Evolutionary conservation across 2,329 filamentous ascomycete species (phyloP).

Genomic region (Pestalotiopsis sp.): DNA sequence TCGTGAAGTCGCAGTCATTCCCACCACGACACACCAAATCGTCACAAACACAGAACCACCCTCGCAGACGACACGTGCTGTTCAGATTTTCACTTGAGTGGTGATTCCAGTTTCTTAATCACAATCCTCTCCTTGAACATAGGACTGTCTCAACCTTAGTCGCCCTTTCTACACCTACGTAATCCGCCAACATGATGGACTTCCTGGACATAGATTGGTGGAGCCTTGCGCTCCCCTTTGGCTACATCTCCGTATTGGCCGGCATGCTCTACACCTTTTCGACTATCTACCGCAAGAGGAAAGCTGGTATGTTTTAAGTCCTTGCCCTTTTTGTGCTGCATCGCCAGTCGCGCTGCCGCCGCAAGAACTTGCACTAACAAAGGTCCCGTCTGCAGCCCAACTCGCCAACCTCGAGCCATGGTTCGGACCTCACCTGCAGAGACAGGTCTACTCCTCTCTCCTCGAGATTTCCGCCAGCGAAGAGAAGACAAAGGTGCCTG

Average conservation of each 20-base stretch:
- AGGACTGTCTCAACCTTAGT: constrained; percentile 1
- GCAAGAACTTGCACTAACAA: constrained; percentile 17
- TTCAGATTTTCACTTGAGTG: neutral
- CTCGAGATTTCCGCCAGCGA: constrained; percentile 72
- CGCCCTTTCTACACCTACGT: neutral
- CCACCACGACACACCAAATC: neutral
- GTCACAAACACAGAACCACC: neutral
- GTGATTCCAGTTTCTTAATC: constrained; percentile 10
- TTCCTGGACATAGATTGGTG: constrained; percentile 68
- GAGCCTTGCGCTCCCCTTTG: constrained; percentile 82
- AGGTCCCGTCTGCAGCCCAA: constrained; percentile 56
- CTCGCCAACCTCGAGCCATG: constrained; percentile 88
- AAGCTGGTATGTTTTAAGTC: constrained; percentile 68
- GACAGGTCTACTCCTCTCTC: constrained; percentile 92
- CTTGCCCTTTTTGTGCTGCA: neutral
- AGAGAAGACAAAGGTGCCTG: constrained; percentile 75
- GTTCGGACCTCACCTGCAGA: constrained; percentile 89
- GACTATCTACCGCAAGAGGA: constrained; percentile 88
- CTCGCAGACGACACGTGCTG: neutral
- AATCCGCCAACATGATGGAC: constrained; percentile 46
- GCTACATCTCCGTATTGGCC: constrained; percentile 85
- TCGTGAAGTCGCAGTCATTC: neutral
- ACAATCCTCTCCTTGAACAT: constrained; percentile 10
- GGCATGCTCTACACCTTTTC: constrained; percentile 92
- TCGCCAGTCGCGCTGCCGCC: neutral